Conservation (phyloP, 2,329 filamentous ascomycete species). For the Akanthomyces lecanii region DNA sequence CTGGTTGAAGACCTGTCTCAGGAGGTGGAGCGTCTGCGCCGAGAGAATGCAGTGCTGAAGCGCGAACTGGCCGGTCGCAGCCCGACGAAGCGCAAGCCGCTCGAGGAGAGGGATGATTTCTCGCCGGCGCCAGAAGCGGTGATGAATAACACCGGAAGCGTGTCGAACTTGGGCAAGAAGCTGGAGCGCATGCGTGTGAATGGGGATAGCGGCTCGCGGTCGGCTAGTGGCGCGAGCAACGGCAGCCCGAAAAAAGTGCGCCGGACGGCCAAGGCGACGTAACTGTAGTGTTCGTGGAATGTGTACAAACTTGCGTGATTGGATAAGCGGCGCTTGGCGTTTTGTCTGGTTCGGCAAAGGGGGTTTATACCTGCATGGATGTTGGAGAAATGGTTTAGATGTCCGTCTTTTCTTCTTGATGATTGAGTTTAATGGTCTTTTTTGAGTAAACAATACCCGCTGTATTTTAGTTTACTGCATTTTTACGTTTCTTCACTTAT, state of each 20-base stretch:
- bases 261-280: slow-evolving; percentile 25
- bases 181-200: slow-evolving; percentile 50
- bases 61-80: slow-evolving; percentile 62
- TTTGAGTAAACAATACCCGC: slow-evolving; percentile 12
- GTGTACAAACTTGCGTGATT: background rate
- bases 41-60: slow-evolving; percentile 60
- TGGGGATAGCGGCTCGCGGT: slow-evolving; percentile 28
- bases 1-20: slow-evolving; percentile 61
- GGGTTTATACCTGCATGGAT: background rate
- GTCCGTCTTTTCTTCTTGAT: background rate
- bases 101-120: slow-evolving; percentile 51
- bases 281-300: background rate
- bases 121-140: slow-evolving; percentile 18
- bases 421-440: background rate
- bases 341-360: background rate
- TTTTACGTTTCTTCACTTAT: background rate
- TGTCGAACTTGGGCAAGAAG: slow-evolving; percentile 40
- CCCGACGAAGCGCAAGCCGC: slow-evolving; percentile 55
- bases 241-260: slow-evolving; percentile 52
- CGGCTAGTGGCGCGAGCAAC: slow-evolving; percentile 26
- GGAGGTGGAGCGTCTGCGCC: slow-evolving; percentile 66
- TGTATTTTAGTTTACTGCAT: slow-evolving; percentile 12
- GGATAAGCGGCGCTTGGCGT: slow-evolving; percentile 6
- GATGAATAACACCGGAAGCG: slow-evolving; percentile 18
- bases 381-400: background rate